phyloP scores from a whole-genome alignment of 192 early-diverging fungal genomes.

The Borealophlyctis nickersoniae region DNA sequence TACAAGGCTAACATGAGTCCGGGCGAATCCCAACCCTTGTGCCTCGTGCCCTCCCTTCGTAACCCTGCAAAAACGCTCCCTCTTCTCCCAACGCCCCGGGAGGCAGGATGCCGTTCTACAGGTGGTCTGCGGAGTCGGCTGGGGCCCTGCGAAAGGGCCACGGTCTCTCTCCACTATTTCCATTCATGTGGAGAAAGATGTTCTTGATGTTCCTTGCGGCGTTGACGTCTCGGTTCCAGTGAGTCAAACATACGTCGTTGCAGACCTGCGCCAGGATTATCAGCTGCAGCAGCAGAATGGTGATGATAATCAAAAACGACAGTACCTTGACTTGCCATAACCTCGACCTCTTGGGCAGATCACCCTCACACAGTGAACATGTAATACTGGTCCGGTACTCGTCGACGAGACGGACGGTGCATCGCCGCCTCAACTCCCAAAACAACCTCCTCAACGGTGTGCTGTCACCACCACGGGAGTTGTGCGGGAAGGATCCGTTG shows the following conservation, averaged over 20 bases:
- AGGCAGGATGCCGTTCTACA: too few relatives aligned
- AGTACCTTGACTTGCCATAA: constrained; percentile 18
- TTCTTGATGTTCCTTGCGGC: constrained; percentile 18
- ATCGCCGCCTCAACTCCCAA: constrained; percentile 1
- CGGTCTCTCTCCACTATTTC: constrained; percentile 12
- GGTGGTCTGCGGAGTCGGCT: too few relatives aligned
- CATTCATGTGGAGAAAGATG: constrained; percentile 24
- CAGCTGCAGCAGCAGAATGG: not conserved
- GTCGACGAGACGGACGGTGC: constrained; percentile 11
- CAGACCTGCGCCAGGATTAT: constrained; percentile 9
- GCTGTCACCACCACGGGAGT: constrained; percentile 6
- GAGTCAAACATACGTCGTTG: constrained; percentile 17
- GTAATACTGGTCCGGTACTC: constrained; percentile 16
- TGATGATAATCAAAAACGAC: not conserved
- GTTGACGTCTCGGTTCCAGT: constrained; percentile 28
- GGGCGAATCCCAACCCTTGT: too few relatives aligned
- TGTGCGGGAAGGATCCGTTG: constrained; percentile 12
- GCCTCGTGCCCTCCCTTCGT: too few relatives aligned
- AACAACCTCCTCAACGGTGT: not conserved
- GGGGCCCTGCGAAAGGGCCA: constrained; percentile 4
- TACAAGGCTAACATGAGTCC: too few relatives aligned
- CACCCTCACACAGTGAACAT: constrained; percentile 16
- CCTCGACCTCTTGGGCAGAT: constrained; percentile 5
- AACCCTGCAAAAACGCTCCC: too few relatives aligned
- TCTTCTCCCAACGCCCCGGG: too few relatives aligned